Evolutionary conservation across 78 protist genomes (phyloP).

Genomic region (Diacronema lutheri): DNA sequence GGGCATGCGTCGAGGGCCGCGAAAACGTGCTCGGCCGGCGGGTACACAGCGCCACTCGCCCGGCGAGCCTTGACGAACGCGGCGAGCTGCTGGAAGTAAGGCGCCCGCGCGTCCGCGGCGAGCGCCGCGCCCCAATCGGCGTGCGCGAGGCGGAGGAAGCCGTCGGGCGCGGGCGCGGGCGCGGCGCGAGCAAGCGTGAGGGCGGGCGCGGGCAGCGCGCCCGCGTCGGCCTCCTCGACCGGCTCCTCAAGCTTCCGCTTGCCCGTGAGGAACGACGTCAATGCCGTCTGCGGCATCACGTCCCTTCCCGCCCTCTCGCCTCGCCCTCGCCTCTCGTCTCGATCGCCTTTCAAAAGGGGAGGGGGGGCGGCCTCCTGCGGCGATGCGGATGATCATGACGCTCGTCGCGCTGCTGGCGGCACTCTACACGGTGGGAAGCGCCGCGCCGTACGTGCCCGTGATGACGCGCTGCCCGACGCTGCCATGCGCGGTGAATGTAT

Average conservation of each 20-base stretch:
- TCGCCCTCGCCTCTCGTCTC: no score
- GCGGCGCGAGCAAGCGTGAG: background rate
- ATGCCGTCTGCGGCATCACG: background rate
- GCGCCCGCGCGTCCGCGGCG: background rate
- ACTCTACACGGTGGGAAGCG: no score
- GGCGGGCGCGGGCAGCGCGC: background rate
- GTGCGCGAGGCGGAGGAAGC: background rate
- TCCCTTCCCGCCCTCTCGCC: no score
- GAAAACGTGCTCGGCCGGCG: constrained; percentile 53
- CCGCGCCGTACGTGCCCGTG: no score
- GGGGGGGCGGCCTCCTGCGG: no score
- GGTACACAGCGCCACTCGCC: constrained; percentile 22
- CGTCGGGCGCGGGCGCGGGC: background rate
- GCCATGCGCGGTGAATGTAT: no score
- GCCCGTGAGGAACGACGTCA: background rate
- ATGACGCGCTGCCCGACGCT: no score
- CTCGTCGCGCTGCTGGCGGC: no score
- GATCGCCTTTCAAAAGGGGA: no score
- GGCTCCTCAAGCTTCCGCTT: no score
- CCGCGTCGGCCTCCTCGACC: background rate
- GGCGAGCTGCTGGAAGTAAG: background rate
- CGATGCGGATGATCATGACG: no score
- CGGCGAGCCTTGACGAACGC: background rate
- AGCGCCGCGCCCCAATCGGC: background rate
- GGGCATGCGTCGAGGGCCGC: constrained; percentile 55